These are phyloP conservation scores for Globomyces sp. DNA, from an alignment of 371 early-diverging fungal genomes.

Conservation along the genomic window DNA sequence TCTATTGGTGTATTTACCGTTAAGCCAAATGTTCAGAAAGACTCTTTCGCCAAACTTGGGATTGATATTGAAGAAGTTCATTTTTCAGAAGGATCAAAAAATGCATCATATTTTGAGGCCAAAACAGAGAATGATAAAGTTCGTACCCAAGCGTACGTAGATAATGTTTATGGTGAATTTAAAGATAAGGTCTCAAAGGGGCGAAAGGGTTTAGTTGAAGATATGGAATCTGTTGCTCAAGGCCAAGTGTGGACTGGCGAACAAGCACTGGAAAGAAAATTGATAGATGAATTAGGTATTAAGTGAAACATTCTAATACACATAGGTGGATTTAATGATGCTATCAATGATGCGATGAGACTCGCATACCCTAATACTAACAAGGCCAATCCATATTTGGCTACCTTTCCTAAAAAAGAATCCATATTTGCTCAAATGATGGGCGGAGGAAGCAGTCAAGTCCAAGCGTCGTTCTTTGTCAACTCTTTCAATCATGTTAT, in stretches of 20 bases:
- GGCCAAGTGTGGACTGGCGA: conserved; percentile 60
- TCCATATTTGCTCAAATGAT: no score
- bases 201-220: conserved; percentile 42
- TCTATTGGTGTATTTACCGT: conserved; percentile 62
- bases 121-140: conserved; percentile 45
- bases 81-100: conserved; percentile 46
- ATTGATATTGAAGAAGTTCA: conserved; percentile 50
- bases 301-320: no score
- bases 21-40: conserved; percentile 47
- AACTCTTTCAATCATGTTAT: no score
- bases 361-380: no score
- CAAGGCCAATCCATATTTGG: no score
- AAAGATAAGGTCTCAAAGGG: conserved; percentile 51
- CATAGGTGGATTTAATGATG: no score
- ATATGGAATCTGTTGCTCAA: conserved; percentile 51
- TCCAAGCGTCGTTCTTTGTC: no score
- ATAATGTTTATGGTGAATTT: conserved; percentile 52
- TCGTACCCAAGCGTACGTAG: conserved; percentile 41
- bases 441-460: no score
- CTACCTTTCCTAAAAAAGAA: no score
- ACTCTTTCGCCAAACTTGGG: conserved; percentile 52
- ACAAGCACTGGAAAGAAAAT: conserved; percentile 48
- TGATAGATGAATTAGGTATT: conserved; percentile 42
- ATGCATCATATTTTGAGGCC: conserved; percentile 43
- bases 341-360: no score